Evolutionary conservation across 2,329 filamentous ascomycete species (phyloP), one percentile per base, ranked within the genome.

Genomic region (Botrytis elliptica): DNA sequence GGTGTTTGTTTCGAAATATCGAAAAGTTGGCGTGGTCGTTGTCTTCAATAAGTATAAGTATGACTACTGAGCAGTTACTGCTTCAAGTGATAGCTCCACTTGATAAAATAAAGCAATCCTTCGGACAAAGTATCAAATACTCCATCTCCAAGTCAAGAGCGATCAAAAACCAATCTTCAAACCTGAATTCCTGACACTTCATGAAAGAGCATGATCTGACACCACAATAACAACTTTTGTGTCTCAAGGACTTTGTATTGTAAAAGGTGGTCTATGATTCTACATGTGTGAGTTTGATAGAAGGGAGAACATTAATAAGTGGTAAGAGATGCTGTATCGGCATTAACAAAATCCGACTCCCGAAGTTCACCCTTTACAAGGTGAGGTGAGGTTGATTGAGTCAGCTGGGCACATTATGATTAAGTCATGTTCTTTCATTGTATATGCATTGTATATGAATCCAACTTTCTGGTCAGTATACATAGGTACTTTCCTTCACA

Each of bases 31-130:
- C 7, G 7, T 52, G 46, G 46, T 40, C 9, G 38, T 29, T 18
- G 16, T n/a, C 25, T 10, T 20, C 1, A 4, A n/a, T 4, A 29
- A 63, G 25, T 16, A 63, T 25, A 16, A n/a, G 10, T n/a, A 55
- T 7, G 12, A 2, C 10, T n/a, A 22, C n/a, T 29, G 0, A 44
- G 25, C 14, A 64, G 0, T 22, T 9, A 29, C 38, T 4, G 4
- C n/a, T 1, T n/a, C 16, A 29, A 42, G n/a, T 1, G 22, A n/a
- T 25, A 8, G 10, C 60, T 42, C 38, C 14, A n/a, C 16, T 44
- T 5, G 16, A 29, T 20, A 6, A 29, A 1, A 29, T 12, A 4
- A 22, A 38, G 16, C 16, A 42, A 1, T 40, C 25, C 25, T 20
- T 22, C 62, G 12, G 33, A n/a, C 38, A 64, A 64, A n/a, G 7